These are phyloP conservation scores for Crassisporium funariophilum DNA, from an alignment of 768 basidiomycete species.

Conservation along the genomic window DNA sequence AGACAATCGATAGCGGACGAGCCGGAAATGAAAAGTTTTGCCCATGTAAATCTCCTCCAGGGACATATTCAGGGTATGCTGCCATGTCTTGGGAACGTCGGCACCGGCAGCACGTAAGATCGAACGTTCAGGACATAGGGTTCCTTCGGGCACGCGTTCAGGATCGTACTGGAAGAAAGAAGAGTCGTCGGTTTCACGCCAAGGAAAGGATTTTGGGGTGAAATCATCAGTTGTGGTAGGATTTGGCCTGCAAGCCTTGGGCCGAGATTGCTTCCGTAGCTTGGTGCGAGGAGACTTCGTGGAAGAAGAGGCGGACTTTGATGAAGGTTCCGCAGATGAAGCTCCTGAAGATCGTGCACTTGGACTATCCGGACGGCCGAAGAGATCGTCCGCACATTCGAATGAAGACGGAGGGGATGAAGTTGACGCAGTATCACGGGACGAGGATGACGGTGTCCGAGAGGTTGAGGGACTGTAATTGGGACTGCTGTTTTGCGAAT, in stretches of 20 bases:
- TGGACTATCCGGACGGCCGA: too few species aligned
- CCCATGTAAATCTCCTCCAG: constrained; percentile 62
- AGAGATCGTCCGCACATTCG: constrained; percentile 6
- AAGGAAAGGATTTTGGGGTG: constrained; percentile 17
- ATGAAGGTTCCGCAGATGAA: constrained; percentile 10
- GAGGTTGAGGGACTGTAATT: constrained; percentile 10
- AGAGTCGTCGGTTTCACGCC: constrained; percentile 2
- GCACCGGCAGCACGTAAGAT: constrained; percentile 25
- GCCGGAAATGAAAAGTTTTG: constrained; percentile 49
- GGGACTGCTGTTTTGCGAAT: constrained; percentile 11
- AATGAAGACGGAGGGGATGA: constrained; percentile 15
- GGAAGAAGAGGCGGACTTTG: constrained; percentile 7
- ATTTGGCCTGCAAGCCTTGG: constrained; percentile 13
- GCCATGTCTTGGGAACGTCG: constrained; percentile 33
- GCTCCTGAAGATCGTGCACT: constrained; percentile 4
- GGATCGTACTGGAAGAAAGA: constrained; percentile 16
- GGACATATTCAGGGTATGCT: constrained; percentile 53
- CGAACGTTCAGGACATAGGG: constrained; percentile 21
- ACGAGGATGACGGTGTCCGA: constrained; percentile 7
- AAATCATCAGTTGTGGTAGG: constrained; percentile 14
- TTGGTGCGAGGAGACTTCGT: constrained; percentile 22
- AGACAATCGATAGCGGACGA: constrained; percentile 51
- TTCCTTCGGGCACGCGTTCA: constrained; percentile 16
- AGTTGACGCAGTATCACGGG: constrained; percentile 7
- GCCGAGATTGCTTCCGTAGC: constrained; percentile 25